These are phyloP conservation scores for Edaphochlamys debaryana DNA, from an alignment of 139 green algal species.

Conservation along the genomic window DNA sequence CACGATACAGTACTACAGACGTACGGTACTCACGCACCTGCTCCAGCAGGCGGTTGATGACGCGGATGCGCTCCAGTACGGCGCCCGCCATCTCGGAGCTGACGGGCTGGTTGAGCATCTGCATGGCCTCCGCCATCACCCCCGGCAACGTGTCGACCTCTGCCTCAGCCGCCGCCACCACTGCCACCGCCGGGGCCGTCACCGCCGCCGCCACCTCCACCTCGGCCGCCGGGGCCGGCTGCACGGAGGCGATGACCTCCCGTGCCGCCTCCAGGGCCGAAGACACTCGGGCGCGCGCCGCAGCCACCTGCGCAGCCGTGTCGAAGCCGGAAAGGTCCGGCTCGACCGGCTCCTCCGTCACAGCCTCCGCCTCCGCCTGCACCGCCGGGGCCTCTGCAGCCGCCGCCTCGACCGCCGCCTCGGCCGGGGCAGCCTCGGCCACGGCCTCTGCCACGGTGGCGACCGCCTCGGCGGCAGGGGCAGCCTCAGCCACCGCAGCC, in stretches of 20 bases:
- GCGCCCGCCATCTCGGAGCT: background rate
- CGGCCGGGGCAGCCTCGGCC: too few relatives aligned
- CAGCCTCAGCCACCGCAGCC: too few relatives aligned
- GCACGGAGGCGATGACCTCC: background rate
- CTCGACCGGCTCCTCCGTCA: background rate
- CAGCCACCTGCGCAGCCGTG: background rate
- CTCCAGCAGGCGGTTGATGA: constrained; percentile 32
- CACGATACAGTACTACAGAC: too few relatives aligned
- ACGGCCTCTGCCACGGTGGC: too few relatives aligned
- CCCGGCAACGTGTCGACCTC: background rate
- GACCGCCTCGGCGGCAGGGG: too few relatives aligned
- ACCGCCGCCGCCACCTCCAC: too few relatives aligned
- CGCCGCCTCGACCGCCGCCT: too few relatives aligned
- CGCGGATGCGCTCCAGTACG: constrained; percentile 37
- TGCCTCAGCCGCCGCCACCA: too few relatives aligned
- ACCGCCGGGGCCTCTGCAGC: too few relatives aligned
- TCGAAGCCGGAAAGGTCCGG: background rate
- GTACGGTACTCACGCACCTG: too few relatives aligned
- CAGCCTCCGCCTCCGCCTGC: background rate
- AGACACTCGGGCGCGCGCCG: background rate
- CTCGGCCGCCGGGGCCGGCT: background rate
- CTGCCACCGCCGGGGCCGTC: too few relatives aligned
- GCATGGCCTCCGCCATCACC: background rate
- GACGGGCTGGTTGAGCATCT: background rate
- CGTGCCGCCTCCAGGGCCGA: background rate